Percentiles rank a stretch among this genome's conserved stretches.
These are phyloP conservation scores for Wickerhamomyces mucosus DNA, from an alignment of 805 yeast species.

Conservation along the genomic window DNA sequence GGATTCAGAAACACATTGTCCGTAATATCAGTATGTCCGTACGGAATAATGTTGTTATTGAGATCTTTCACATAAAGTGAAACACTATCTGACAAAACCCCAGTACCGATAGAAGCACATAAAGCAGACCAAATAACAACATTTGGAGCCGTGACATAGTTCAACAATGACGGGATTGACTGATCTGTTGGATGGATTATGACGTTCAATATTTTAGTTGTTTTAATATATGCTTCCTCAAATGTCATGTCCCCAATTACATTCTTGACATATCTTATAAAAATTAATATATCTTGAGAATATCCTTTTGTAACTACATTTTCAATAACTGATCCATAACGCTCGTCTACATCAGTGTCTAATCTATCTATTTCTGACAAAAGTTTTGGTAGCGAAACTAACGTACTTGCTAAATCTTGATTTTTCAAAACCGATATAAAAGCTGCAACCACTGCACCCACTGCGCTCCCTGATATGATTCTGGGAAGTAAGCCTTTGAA, in stretches of 20 bases:
- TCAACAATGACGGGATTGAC: conserved; percentile 62
- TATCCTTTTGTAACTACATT: conserved; percentile 73
- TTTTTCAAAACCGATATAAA: conserved; percentile 68
- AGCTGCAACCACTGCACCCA: conserved; percentile 90
- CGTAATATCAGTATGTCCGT: conserved; percentile 26
- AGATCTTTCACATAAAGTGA: conserved; percentile 51
- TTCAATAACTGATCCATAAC: conserved; percentile 62
- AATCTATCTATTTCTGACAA: conserved; percentile 31
- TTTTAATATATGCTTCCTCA: conserved; percentile 80
- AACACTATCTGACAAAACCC: conserved; percentile 48
- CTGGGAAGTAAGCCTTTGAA: conserved; percentile 69
- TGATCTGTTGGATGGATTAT: conserved; percentile 74
- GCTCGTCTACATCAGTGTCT: conserved; percentile 45
- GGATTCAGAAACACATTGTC: conserved; percentile 28
- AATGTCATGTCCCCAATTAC: conserved; percentile 80
- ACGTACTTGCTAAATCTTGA: conserved; percentile 43
- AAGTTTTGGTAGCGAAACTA: conserved; percentile 31
- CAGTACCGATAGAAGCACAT: conserved; percentile 73
- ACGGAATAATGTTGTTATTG: conserved; percentile 50
- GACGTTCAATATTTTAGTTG: conserved; percentile 74
- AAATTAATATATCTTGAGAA: conserved; percentile 75
- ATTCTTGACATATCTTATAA: conserved; percentile 67
- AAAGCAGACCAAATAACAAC: conserved; percentile 87
- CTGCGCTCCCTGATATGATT: conserved; percentile 84
- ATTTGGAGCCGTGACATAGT: conserved; percentile 90